phyloP scores from a whole-genome alignment of 208 protist species.

The Angomonas desouzai region DNA sequence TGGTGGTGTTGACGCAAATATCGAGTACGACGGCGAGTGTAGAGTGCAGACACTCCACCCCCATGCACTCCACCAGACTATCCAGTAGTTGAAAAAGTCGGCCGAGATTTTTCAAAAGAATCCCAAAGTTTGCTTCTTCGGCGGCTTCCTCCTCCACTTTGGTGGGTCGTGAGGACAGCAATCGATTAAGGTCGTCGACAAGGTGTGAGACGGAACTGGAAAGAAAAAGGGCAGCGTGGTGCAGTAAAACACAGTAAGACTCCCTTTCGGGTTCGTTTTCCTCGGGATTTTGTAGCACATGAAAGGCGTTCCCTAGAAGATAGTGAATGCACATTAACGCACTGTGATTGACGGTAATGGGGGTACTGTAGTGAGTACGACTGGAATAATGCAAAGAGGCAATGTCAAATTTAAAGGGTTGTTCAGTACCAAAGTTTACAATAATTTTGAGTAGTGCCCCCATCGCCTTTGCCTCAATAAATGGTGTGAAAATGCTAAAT shows the following conservation, averaged over 20 bases:
- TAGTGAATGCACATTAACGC: conserved; percentile 70
- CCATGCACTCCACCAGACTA: conserved; percentile 75
- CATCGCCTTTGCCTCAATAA: conserved; percentile 50
- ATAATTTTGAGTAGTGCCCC: conserved; percentile 73
- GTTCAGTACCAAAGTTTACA: conserved; percentile 84
- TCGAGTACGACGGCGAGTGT: conserved; percentile 67
- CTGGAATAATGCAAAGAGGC: conserved; percentile 68
- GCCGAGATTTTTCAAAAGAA: conserved; percentile 34
- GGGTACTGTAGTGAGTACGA: conserved; percentile 44
- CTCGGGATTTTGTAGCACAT: conserved; percentile 9
- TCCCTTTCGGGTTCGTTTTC: conserved; percentile 21
- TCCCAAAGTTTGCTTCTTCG: neutral
- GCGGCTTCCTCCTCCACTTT: neutral
- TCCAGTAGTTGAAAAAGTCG: conserved; percentile 69
- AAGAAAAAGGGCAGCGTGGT: conserved; percentile 67
- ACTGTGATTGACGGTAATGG: conserved; percentile 47
- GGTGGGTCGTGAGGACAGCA: conserved; percentile 3
- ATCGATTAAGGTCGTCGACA: conserved; percentile 21
- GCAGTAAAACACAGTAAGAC: conserved; percentile 25
- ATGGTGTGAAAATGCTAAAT: conserved; percentile 54
- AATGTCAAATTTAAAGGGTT: conserved; percentile 81
- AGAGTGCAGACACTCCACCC: conserved; percentile 52
- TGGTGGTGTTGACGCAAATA: conserved; percentile 65
- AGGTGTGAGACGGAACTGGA: conserved; percentile 34
- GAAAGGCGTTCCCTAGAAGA: conserved; percentile 63